Conservation (phyloP, 176 grass and related monocot genomes). For the Aegilops umbellulata region DNA sequence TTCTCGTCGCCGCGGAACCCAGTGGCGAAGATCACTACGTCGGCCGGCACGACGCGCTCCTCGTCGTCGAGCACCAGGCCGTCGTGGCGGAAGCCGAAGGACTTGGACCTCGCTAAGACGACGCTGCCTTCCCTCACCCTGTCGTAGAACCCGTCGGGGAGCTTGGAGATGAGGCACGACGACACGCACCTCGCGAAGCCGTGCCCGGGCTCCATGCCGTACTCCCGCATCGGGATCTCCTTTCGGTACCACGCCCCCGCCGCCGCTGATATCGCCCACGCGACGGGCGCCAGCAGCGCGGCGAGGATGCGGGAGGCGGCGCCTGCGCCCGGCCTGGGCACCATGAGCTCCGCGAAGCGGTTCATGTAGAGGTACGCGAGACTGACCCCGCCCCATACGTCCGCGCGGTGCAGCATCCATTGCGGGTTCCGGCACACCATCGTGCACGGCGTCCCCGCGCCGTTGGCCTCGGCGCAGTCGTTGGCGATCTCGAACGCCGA, state of each 20-base stretch:
- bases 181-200: constrained; percentile 30
- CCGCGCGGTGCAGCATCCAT: constrained; percentile 37
- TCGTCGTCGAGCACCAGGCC: constrained; percentile 41
- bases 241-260: constrained; percentile 32
- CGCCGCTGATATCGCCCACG: constrained; percentile 44
- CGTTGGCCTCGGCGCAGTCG: constrained; percentile 44
- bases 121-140: constrained; percentile 51
- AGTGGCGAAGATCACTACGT: constrained; percentile 64
- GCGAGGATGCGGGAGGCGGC: constrained; percentile 24
- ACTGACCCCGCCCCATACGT: constrained; percentile 29
- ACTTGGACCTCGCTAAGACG: constrained; percentile 4
- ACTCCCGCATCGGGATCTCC: constrained; percentile 37
- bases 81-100: constrained; percentile 38
- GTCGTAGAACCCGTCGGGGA: constrained; percentile 59
- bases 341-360: constrained; percentile 59
- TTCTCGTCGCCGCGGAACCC: constrained; percentile 67
- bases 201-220: constrained; percentile 47
- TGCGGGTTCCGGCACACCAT: constrained; percentile 39
- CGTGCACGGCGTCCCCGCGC: constrained; percentile 42
- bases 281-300: constrained; percentile 43
- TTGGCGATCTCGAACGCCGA: constrained; percentile 37
- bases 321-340: constrained; percentile 51
- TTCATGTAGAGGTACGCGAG: constrained; percentile 45
- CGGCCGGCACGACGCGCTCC: constrained; percentile 13
- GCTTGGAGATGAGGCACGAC: constrained; percentile 30